These are phyloP conservation scores for Skeletonema marinoi DNA, from an alignment of 108 stramenopile species.

Conservation along the genomic window DNA sequence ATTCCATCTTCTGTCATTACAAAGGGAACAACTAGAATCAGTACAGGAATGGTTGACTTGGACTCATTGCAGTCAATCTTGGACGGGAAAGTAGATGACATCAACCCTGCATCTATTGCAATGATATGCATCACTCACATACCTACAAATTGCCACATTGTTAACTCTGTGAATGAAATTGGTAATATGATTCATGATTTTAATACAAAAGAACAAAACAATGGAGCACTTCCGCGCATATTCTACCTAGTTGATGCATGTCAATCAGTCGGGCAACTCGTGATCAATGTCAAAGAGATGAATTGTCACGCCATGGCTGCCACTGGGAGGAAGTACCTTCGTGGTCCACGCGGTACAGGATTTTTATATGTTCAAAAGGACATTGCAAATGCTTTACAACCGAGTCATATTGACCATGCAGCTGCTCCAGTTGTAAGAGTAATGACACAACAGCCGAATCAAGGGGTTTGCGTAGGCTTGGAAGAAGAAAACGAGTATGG, in stretches of 20 bases:
- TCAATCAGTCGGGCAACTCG: conserved; percentile 78
- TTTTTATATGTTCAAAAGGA: conserved; percentile 62
- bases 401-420: conserved; percentile 60
- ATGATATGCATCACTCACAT: conserved; percentile 79
- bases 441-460: conserved; percentile 14
- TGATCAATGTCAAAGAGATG: conserved; percentile 60
- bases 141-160: conserved; percentile 71
- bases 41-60: conserved; percentile 61
- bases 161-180: conserved; percentile 74
- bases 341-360: conserved; percentile 86
- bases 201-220: conserved; percentile 15
- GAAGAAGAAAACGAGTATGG: conserved; percentile 37
- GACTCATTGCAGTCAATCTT: conserved; percentile 60
- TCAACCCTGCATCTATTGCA: conserved; percentile 58
- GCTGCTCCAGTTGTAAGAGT: conserved; percentile 46
- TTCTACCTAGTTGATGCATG: conserved; percentile 85
- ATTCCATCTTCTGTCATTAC: conserved; percentile 47
- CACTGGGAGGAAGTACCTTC: conserved; percentile 81
- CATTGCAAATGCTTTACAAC: conserved; percentile 30
- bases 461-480: not conserved
- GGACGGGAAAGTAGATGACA: not conserved
- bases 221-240: conserved; percentile 21
- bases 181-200: conserved; percentile 40
- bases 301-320: conserved; percentile 68
- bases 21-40: conserved; percentile 10